phyloP scores from a whole-genome alignment of 805 yeast genomes.

The Myxozyma geophila region DNA sequence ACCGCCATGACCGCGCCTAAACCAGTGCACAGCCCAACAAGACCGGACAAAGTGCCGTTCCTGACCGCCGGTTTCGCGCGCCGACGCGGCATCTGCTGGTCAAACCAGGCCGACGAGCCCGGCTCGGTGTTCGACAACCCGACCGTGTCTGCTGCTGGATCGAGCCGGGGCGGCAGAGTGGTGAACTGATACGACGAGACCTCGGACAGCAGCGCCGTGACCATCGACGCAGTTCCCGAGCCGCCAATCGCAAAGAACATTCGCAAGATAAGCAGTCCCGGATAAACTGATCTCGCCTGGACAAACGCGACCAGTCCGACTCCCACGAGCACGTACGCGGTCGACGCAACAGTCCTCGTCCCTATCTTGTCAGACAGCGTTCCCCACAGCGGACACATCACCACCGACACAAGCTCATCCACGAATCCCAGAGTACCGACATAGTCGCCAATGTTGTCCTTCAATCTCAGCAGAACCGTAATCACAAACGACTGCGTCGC shows the following conservation, averaged over 20 bases:
- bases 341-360: constrained; percentile 56
- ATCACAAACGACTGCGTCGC: constrained; percentile 54
- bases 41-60: constrained; percentile 62
- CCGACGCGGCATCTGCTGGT: constrained; percentile 1
- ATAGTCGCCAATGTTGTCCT: constrained; percentile 49
- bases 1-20: constrained; percentile 71
- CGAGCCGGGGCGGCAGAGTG: background rate
- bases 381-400: constrained; percentile 65
- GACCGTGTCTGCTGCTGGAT: constrained; percentile 11
- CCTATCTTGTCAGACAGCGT: constrained; percentile 67
- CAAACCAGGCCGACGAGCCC: constrained; percentile 1
- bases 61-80: constrained; percentile 34
- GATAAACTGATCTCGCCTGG: constrained; percentile 51
- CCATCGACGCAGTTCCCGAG: constrained; percentile 56
- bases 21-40: constrained; percentile 66
- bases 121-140: background rate
- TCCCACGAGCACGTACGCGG: constrained; percentile 57
- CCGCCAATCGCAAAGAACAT: constrained; percentile 66
- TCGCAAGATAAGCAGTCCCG: constrained; percentile 58
- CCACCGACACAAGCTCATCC: constrained; percentile 63
- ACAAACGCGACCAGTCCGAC: constrained; percentile 57
- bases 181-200: constrained; percentile 22
- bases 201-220: constrained; percentile 64
- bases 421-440: constrained; percentile 58
- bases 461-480: constrained; percentile 46